Evolutionary conservation across 192 early-diverging fungal species (phyloP).

Genomic region (Paraglomus occultum): DNA sequence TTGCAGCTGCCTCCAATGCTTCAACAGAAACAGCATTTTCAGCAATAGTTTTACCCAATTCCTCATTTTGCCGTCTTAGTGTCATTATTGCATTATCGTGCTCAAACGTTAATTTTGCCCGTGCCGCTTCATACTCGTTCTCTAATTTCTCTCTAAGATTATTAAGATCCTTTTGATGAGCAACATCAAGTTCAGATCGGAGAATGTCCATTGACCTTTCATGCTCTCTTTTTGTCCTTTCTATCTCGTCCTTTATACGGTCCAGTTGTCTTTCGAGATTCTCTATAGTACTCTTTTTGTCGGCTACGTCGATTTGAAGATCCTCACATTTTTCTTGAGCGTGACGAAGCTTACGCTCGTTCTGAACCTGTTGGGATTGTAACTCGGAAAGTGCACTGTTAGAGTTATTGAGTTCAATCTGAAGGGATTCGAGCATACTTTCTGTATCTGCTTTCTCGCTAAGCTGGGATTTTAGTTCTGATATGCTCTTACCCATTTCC

Average conservation of each 20-base stretch:
- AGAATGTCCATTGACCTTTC: neutral
- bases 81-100: neutral
- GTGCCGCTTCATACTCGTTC: neutral
- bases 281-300: neutral
- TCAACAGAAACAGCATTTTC: slow-evolving; percentile 5
- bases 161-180: neutral
- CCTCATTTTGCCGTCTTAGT: slow-evolving; percentile 3
- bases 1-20: neutral
- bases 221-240: neutral
- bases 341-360: neutral
- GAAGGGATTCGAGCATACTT: neutral
- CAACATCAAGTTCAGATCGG: neutral
- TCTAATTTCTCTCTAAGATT: slow-evolving; percentile 5
- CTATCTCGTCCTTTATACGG: neutral
- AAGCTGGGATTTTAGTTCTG: neutral
- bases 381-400: slow-evolving; percentile 14
- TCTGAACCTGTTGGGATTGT: neutral
- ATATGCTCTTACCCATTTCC: slow-evolving; percentile 2
- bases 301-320: neutral
- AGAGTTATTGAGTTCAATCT: neutral
- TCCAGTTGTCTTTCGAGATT: slow-evolving; percentile 2
- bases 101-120: neutral
- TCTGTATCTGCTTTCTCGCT: neutral
- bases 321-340: neutral
- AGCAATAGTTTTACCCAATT: neutral